Percentiles rank a stretch among this genome's conserved stretches.
phyloP scores from a whole-genome alignment of 768 basidiomycete genomes.

The Ramaria sp. region DNA sequence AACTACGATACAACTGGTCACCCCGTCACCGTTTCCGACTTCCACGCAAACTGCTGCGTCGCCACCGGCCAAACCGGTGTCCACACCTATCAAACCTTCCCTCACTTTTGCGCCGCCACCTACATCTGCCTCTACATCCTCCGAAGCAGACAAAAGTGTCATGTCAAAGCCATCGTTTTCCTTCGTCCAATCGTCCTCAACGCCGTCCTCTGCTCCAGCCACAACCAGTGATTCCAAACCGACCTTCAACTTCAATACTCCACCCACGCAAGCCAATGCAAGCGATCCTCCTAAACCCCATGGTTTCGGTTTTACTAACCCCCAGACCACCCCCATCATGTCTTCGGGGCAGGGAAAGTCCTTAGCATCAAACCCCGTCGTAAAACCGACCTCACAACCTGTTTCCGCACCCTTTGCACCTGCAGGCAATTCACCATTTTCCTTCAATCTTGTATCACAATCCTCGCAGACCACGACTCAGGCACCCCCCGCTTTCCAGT shows the following conservation, averaged over 20 bases:
- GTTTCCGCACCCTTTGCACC: neutral
- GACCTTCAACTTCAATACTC: neutral
- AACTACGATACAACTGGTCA: neutral
- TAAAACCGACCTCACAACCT: neutral
- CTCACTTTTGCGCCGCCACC: neutral
- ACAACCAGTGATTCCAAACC: neutral
- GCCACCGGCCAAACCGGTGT: constrained; percentile 9
- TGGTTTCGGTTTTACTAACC: neutral
- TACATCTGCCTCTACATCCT: constrained; percentile 9
- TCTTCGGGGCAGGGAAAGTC: neutral
- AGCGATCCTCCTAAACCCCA: neutral
- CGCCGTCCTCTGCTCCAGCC: neutral
- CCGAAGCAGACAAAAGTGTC: neutral
- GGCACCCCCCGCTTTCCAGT: neutral
- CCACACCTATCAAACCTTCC: constrained; percentile 14
- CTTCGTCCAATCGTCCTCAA: neutral
- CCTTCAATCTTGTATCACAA: neutral
- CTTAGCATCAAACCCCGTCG: neutral
- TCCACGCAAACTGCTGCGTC: neutral
- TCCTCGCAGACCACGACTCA: neutral
- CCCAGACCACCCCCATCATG: neutral
- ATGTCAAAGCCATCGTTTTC: neutral
- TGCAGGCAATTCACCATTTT: neutral
- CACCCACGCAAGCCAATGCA: neutral
- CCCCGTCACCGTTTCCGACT: neutral